Percentiles rank a stretch among this genome's conserved stretches.
Conservation (phyloP, 2,329 filamentous ascomycete species). For the Xylaria sp. region DNA sequence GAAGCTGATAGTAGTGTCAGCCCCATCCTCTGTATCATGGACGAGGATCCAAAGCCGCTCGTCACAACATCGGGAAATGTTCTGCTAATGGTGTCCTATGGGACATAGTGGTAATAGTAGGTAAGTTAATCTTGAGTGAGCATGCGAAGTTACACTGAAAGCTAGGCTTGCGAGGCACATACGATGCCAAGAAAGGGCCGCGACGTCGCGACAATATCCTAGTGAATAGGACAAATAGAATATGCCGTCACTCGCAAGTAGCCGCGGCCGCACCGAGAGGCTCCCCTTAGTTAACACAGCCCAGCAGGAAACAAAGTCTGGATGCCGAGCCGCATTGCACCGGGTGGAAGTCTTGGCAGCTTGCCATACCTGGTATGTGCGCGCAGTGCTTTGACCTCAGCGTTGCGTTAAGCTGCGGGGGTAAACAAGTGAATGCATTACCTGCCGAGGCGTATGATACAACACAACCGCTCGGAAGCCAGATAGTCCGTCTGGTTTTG, state of each 20-base stretch:
- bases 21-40: not conserved
- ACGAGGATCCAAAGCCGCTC: constrained; percentile 9
- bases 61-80: not conserved
- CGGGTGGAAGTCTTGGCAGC: constrained; percentile 23
- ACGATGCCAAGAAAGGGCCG: constrained; percentile 17
- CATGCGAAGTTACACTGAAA: not conserved
- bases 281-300: constrained; percentile 16
- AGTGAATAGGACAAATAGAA: not conserved
- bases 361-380: constrained; percentile 7
- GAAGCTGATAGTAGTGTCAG: constrained; percentile 5
- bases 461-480: constrained; percentile 11
- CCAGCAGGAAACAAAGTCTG: constrained; percentile 1
- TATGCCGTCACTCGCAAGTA: constrained; percentile 5
- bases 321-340: constrained; percentile 26
- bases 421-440: constrained; percentile 23
- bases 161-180: constrained; percentile 9
- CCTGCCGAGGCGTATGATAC: constrained; percentile 16
- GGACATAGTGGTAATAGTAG: not conserved
- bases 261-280: not conserved
- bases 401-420: constrained; percentile 10
- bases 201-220: constrained; percentile 1
- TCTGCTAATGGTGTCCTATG: not conserved
- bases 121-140: not conserved
- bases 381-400: constrained; percentile 28
- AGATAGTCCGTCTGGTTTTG: constrained; percentile 7